Base-by-base conservation (phyloP, 306 rosid genomes). In the Gleditsia sinensis region DNA sequence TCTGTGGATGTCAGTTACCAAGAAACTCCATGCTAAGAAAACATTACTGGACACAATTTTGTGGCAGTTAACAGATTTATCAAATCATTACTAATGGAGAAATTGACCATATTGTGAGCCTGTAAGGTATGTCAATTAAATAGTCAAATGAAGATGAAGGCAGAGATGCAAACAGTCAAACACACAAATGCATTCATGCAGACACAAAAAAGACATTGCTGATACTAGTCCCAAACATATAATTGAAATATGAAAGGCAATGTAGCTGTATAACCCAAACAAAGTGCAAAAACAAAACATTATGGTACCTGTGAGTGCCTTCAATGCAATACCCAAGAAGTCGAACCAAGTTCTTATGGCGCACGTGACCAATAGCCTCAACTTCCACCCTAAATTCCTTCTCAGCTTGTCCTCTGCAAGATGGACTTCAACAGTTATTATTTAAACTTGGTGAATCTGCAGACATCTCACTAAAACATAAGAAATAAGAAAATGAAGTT, bases 321-420 rank as follows among this genome's bases (percentile, higher is more conserved):
- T 92, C 97, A 13, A 92, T 63, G 80, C 97, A 90, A 76, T 82
- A 92, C 28, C 97, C 97, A 63, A 92, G 67, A 69, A 92, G 91
- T 45, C 97, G 83, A 80, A 90, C 96, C 80, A 92, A 82, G 80
- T 92, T 90, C 82, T 92, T 92, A 70, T 92, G 97, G 66, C 98
- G 85, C 55, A 92, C 94, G 36, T 92, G 96, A 58, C 98, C 96
- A 48, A 92, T 88, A 28, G 98, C 98, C 83, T 90, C 98, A 75
- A 88, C 98, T 84, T 90, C 98, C 79, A 82, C 93, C 71, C 84
- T 86, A 67, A 88, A 88, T 78, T 88, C 90, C 83, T 83, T 82
- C 71, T 92, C 96, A 19, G 98, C 98, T 81, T 92, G 96, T 77
- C 98, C 94, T 62, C 96, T 92, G 73, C 75, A 76, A 46, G 72